Percentiles rank a stretch among this genome's conserved stretches.
These are phyloP conservation scores for Calycina herbarum DNA, from an alignment of 2,329 filamentous ascomycete species.

Conservation along the genomic window DNA sequence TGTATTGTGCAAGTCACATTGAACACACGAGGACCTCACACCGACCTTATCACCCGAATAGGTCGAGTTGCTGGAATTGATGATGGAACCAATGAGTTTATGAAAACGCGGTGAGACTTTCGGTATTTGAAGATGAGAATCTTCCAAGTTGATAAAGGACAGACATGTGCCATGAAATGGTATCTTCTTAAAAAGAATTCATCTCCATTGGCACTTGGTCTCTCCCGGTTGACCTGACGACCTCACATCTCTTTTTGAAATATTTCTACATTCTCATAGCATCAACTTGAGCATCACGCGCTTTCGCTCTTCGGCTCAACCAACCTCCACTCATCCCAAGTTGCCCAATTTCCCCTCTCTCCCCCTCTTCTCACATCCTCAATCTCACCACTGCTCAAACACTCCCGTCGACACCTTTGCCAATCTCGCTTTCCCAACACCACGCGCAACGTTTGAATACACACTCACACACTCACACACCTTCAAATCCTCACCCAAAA, in stretches of 20 bases:
- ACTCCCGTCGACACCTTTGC: neutral
- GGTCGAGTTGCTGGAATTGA: neutral
- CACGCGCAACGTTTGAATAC: neutral
- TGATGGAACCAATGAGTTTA: neutral
- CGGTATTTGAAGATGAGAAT: neutral
- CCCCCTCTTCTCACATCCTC: neutral
- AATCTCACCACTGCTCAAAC: neutral
- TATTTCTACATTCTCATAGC: neutral
- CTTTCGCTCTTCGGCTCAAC: neutral
- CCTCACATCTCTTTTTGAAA: neutral
- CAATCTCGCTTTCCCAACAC: neutral
- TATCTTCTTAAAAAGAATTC: neutral
- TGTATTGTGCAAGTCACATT: conserved; percentile 1
- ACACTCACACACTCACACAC: neutral
- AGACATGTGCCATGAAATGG: neutral
- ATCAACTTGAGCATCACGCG: neutral
- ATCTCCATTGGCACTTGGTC: neutral
- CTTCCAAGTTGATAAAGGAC: neutral
- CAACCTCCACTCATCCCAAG: neutral
- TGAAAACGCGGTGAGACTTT: neutral
- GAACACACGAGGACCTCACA: conserved; percentile 1
- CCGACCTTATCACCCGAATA: neutral
- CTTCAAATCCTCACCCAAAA: neutral
- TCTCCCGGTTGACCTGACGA: neutral
- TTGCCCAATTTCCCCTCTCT: neutral